These are phyloP conservation scores for Annulohypoxylon truncatum DNA, from an alignment of 2,329 filamentous ascomycete species.

Conservation along the genomic window DNA sequence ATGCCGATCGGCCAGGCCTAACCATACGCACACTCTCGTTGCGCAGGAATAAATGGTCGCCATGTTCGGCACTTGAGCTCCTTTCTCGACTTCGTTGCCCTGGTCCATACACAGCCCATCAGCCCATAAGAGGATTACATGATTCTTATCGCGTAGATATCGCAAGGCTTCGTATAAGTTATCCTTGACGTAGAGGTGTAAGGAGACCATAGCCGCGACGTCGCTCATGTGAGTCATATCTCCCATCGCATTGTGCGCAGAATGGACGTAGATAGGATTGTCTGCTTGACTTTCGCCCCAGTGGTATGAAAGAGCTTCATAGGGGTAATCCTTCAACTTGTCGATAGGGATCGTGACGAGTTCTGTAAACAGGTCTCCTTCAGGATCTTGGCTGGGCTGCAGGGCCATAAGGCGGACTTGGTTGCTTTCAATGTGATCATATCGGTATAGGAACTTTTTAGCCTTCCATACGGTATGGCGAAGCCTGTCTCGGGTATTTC, in stretches of 20 bases:
- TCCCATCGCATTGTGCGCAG: neutral
- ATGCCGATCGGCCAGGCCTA: neutral
- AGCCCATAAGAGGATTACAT: neutral
- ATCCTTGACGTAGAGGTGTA: neutral
- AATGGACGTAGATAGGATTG: constrained; percentile 8
- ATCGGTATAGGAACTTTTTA: neutral
- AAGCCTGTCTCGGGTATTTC: neutral
- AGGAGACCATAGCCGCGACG: neutral
- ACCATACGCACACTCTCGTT: neutral
- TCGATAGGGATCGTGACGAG: neutral
- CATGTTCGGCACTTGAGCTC: neutral
- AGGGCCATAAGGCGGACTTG: constrained; percentile 9
- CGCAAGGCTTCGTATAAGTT: neutral
- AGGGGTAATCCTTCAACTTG: neutral
- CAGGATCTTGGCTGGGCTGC: neutral
- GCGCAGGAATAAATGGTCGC: neutral
- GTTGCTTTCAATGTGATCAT: constrained; percentile 1
- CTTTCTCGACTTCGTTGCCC: neutral
- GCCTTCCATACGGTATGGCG: neutral
- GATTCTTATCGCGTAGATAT: neutral
- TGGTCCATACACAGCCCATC: neutral
- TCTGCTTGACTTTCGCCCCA: constrained; percentile 8
- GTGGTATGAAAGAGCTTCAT: constrained; percentile 10
- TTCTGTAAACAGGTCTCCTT: neutral
- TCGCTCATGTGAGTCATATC: neutral